A percentile compares a stretch with the other conserved stretches of the same genome.
Evolutionary conservation across 2,329 filamentous ascomycete genomes (phyloP).

Genomic region (Diaporthe aspalathi): DNA sequence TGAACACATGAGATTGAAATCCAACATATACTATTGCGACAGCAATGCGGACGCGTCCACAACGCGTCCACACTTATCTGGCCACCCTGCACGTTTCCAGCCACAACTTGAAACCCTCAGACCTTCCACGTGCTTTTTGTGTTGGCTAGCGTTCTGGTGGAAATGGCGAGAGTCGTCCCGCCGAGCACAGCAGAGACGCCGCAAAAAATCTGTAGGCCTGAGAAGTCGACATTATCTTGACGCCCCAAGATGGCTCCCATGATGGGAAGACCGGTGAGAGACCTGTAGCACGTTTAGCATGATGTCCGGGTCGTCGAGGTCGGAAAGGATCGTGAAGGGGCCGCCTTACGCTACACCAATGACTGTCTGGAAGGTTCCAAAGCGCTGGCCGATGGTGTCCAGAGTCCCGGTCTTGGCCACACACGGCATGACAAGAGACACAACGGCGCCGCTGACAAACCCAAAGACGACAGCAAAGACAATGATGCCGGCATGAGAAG

Average conservation of each 20-base stretch:
- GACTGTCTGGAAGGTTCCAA: slow-evolving; percentile 44
- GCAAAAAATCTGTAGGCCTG: slow-evolving; percentile 45
- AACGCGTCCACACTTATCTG: not conserved
- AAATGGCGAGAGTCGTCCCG: not conserved
- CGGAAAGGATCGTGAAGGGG: slow-evolving; percentile 5
- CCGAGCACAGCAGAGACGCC: slow-evolving; percentile 13
- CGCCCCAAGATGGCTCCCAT: slow-evolving; percentile 45
- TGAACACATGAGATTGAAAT: not conserved
- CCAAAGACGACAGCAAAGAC: slow-evolving; percentile 46
- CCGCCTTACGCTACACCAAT: slow-evolving; percentile 28
- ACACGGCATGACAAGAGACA: slow-evolving; percentile 47
- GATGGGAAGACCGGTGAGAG: slow-evolving; percentile 46
- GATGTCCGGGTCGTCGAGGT: not conserved
- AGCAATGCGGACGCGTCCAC: too few relatives aligned
- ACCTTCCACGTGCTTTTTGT: slow-evolving; percentile 14
- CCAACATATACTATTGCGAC: not conserved
- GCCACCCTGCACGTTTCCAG: not conserved
- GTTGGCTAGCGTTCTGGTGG: slow-evolving; percentile 11
- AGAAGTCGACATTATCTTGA: slow-evolving; percentile 41
- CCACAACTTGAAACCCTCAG: not conserved
- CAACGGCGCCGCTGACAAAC: slow-evolving; percentile 46
- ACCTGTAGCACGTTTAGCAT: slow-evolving; percentile 14
- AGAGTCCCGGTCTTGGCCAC: slow-evolving; percentile 46
- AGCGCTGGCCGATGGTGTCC: slow-evolving; percentile 49
- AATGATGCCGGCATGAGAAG: slow-evolving; percentile 45